Base-by-base conservation (phyloP, 1,139 yeast species). In the Blastobotrys niveus region DNA sequence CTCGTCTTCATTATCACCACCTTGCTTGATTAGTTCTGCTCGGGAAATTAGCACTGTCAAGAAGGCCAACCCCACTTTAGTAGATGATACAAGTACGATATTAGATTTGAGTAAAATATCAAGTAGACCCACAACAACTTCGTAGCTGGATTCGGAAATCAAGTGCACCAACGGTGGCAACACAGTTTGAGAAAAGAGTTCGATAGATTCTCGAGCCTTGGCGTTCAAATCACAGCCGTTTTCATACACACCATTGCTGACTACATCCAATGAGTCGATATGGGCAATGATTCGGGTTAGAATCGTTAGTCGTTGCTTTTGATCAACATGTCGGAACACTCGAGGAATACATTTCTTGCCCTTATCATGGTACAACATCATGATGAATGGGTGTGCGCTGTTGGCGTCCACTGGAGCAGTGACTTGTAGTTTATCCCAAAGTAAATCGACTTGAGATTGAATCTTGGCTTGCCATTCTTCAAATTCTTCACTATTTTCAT, bases 1-100 rank as follows among this genome's bases (percentile, higher is more conserved):
- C 34, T 88, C 96, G n/a, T n/a, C n/a, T n/a, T n/a, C n/a, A 5
- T 69, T 68, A 15, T 71, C 65, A 12, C 68, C 63, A 34, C 88
- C 96, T 60, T 94, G 96, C 61, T 84, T 83, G 58, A 88, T 83
- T 56, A 89, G 77, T 65, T 91, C 97, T 19, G 96, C 94, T 58
- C 96, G 80, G 5, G 96, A 86, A 50, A 89, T 79, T 54, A 91
- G 71, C 14, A 94, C 87, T 0, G 97, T 91, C 48, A 89, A 76
- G 49, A 89, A 72, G 3, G 95, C 83, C 57, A 88, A 76, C 17
- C 97, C 97, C 53, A 86, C 76, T 64, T 85, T 86, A 40, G 96
- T 86, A 60, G 80, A 79, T 14, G 89, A 76, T 25, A 85, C 79
- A 53, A 80, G 77, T 42, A 65, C 75, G 59, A 82, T 82, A 57